phyloP scores from a whole-genome alignment of 257 asterid genomes.

The Nicotiana paniculata region DNA sequence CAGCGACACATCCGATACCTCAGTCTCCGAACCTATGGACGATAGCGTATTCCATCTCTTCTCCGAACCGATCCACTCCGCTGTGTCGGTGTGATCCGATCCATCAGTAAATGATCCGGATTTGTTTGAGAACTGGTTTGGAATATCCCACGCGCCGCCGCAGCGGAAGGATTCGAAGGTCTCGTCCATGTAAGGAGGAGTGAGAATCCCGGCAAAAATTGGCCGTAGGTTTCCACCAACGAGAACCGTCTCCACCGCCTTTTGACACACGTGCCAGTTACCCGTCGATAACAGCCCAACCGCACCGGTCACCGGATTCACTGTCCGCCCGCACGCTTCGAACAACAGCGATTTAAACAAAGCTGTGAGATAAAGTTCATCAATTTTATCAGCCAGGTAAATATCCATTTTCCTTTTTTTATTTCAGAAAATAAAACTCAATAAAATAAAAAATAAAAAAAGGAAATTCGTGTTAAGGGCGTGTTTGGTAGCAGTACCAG shows the following conservation, averaged over 20 bases:
- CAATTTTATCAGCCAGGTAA: not conserved
- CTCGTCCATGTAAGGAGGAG: constrained; percentile 10
- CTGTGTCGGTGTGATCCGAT: not conserved
- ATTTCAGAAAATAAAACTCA: not conserved
- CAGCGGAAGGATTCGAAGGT: constrained; percentile 5
- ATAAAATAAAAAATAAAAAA: not conserved
- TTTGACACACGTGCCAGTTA: constrained; percentile 66
- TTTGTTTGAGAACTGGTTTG: not conserved
- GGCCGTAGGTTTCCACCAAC: constrained; percentile 48
- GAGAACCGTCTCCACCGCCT: constrained; percentile 76
- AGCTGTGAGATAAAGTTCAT: constrained; percentile 28
- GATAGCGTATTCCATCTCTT: constrained; percentile 22
- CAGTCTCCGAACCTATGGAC: constrained; percentile 27
- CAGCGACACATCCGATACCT: constrained; percentile 43
- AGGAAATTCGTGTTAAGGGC: not conserved
- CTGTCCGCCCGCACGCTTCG: constrained; percentile 89
- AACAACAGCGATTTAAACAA: constrained; percentile 67
- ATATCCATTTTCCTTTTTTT: not conserved
- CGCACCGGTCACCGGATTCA: constrained; percentile 84
- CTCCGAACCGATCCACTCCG: constrained; percentile 8
- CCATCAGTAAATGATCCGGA: not conserved
- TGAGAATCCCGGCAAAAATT: constrained; percentile 12
- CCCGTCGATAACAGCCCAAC: constrained; percentile 71
- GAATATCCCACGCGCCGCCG: constrained; percentile 8
- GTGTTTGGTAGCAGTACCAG: constrained; percentile 40